Evolutionary conservation across 1,139 yeast genomes (phyloP).

Genomic region (Taiozyma sp.): DNA sequence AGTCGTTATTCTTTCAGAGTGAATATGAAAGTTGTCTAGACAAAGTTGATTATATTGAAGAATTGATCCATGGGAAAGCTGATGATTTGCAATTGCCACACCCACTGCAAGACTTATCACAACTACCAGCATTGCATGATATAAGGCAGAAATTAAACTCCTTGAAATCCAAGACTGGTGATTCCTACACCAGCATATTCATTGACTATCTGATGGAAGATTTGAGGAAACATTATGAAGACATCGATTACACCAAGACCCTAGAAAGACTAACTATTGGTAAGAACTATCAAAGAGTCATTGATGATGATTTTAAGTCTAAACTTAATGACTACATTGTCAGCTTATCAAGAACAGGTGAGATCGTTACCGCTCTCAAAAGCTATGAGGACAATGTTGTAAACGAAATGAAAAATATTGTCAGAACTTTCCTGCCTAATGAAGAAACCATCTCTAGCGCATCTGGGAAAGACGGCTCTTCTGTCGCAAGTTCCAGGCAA

Average conservation of each 20-base stretch:
- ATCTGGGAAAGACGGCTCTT: slow-evolving; percentile 18
- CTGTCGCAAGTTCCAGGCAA: slow-evolving; percentile 10
- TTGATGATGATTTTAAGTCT: slow-evolving; percentile 30
- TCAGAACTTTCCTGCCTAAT: slow-evolving; percentile 59
- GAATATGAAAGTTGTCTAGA: slow-evolving; percentile 44
- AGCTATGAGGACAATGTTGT: slow-evolving; percentile 65
- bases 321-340: slow-evolving; percentile 42
- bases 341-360: slow-evolving; percentile 61
- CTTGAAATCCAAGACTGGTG: slow-evolving; percentile 59
- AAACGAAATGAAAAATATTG: slow-evolving; percentile 68
- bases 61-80: slow-evolving; percentile 49
- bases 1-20: slow-evolving; percentile 39
- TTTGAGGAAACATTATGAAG: slow-evolving; percentile 50
- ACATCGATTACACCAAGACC: slow-evolving; percentile 45
- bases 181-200: slow-evolving; percentile 56
- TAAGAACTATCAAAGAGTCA: slow-evolving; percentile 17
- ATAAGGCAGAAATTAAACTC: slow-evolving; percentile 46
- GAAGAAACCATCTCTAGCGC: slow-evolving; percentile 23
- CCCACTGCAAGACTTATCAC: slow-evolving; percentile 46
- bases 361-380: slow-evolving; percentile 58
- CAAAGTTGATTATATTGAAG: slow-evolving; percentile 52
- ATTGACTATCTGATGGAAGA: slow-evolving; percentile 54
- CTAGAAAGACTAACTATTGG: slow-evolving; percentile 40
- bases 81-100: slow-evolving; percentile 39
- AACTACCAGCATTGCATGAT: slow-evolving; percentile 54